These are phyloP conservation scores for Coniochaeta sp. DNA, from an alignment of 2,329 filamentous ascomycete genomes.

Conservation along the genomic window DNA sequence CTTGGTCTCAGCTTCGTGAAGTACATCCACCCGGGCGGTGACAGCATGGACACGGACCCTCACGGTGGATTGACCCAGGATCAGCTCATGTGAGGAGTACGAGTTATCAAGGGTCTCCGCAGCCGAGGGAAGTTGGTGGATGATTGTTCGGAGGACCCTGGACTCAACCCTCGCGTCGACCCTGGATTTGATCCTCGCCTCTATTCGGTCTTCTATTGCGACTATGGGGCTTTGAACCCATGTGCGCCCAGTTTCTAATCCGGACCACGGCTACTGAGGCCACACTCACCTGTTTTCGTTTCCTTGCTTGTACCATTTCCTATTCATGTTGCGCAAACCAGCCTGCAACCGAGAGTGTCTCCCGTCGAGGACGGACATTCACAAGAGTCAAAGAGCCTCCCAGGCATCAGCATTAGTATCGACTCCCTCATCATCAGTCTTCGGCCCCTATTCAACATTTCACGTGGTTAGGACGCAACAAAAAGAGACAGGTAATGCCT, in stretches of 20 bases:
- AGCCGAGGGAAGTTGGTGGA: background rate
- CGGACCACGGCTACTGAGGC: background rate
- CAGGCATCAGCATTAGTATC: background rate
- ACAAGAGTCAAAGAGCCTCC: background rate
- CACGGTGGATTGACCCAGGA: slow-evolving; percentile 81
- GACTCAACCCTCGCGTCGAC: no score
- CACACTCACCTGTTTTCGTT: background rate
- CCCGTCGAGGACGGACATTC: background rate
- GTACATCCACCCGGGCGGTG: slow-evolving; percentile 65
- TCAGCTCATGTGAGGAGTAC: slow-evolving; percentile 73
- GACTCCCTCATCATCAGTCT: background rate
- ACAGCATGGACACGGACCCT: slow-evolving; percentile 79
- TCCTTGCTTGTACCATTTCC: background rate
- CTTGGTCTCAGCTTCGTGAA: slow-evolving; percentile 91
- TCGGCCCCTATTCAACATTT: background rate
- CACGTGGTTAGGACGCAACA: background rate
- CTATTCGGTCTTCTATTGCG: background rate
- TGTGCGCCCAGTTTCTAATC: background rate
- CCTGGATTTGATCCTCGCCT: background rate
- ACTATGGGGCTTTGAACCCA: slow-evolving; percentile 1
- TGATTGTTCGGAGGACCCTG: background rate
- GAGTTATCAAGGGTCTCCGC: slow-evolving; percentile 13
- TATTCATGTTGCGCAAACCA: background rate
- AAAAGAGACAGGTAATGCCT: background rate
- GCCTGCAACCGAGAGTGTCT: background rate